Conservation (phyloP, 495 filamentous ascomycete genomes). For the Aspergillus steynii region DNA sequence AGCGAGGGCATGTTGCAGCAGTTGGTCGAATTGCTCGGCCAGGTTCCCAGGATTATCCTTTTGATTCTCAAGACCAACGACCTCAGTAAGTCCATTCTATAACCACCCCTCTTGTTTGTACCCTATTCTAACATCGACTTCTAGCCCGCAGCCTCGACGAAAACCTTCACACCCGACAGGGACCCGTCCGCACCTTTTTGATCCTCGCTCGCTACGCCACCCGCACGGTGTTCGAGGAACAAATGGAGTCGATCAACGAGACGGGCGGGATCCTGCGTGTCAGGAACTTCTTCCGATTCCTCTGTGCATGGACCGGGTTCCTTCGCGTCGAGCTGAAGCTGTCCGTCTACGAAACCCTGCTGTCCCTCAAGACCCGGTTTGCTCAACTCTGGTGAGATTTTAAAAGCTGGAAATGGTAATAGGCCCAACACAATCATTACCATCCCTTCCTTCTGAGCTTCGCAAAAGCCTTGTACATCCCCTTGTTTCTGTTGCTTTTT, state of each 20-base stretch:
- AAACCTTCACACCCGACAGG: slow-evolving; percentile 84
- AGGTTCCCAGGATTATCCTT: slow-evolving; percentile 88
- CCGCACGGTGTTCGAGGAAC: slow-evolving; percentile 83
- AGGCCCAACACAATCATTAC: neutral
- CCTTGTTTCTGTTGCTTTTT: slow-evolving; percentile 3
- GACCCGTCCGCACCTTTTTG: slow-evolving; percentile 84
- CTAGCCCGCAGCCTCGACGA: slow-evolving; percentile 87
- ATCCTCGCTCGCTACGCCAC: slow-evolving; percentile 94
- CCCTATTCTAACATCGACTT: slow-evolving; percentile 8
- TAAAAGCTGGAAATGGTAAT: neutral
- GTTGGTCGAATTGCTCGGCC: slow-evolving; percentile 82
- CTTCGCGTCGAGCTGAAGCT: slow-evolving; percentile 65
- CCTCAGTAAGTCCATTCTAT: slow-evolving; percentile 59
- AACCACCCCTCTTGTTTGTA: neutral
- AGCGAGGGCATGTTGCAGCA: slow-evolving; percentile 86
- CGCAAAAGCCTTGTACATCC: neutral
- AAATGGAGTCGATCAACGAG: slow-evolving; percentile 67
- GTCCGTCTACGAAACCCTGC: slow-evolving; percentile 56
- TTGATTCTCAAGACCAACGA: slow-evolving; percentile 99
- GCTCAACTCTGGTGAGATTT: slow-evolving; percentile 21
- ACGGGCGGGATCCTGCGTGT: slow-evolving; percentile 57
- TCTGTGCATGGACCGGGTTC: slow-evolving; percentile 58
- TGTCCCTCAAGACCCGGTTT: slow-evolving; percentile 48
- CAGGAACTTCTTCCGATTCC: slow-evolving; percentile 54
- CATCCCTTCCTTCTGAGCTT: neutral